Evolutionary conservation across 345 rosid genomes (phyloP).

Genomic region (Hypericum perforatum): DNA sequence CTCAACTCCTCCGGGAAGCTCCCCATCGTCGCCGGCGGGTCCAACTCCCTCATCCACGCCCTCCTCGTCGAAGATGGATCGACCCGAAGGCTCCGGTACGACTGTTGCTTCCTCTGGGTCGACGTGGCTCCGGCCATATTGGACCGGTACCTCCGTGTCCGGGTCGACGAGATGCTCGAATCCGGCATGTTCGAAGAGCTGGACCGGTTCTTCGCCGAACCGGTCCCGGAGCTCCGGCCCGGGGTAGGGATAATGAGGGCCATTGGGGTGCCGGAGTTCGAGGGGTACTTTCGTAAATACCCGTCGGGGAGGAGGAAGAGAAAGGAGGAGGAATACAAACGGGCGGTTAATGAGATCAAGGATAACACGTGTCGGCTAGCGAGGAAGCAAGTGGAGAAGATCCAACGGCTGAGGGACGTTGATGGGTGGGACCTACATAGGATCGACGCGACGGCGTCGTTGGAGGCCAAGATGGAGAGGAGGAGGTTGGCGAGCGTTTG

Average conservation of each 20-base stretch:
- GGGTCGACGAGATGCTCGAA: conserved; percentile 37
- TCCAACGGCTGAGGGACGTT: background rate
- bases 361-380: conserved; percentile 12
- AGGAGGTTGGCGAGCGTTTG: background rate
- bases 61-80: conserved; percentile 16
- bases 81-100: conserved; percentile 17
- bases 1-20: conserved; percentile 16
- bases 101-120: conserved; percentile 36
- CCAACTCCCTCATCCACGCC: conserved; percentile 31
- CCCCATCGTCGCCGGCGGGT: conserved; percentile 37
- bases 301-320: background rate
- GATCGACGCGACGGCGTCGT: conserved; percentile 11
- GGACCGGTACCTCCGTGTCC: conserved; percentile 15
- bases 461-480: background rate
- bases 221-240: conserved; percentile 15
- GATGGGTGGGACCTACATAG: conserved; percentile 8
- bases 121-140: conserved; percentile 29
- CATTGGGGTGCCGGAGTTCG: conserved; percentile 36
- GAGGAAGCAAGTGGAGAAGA: conserved; percentile 11
- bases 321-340: background rate
- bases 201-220: conserved; percentile 12
- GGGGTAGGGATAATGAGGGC: conserved; percentile 25
- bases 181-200: conserved; percentile 31
- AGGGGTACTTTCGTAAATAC: conserved; percentile 14
- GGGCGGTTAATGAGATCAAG: conserved; percentile 9